These are phyloP conservation scores for Trichophyton equinum DNA, from an alignment of 2,329 filamentous ascomycete genomes.

Conservation along the genomic window DNA sequence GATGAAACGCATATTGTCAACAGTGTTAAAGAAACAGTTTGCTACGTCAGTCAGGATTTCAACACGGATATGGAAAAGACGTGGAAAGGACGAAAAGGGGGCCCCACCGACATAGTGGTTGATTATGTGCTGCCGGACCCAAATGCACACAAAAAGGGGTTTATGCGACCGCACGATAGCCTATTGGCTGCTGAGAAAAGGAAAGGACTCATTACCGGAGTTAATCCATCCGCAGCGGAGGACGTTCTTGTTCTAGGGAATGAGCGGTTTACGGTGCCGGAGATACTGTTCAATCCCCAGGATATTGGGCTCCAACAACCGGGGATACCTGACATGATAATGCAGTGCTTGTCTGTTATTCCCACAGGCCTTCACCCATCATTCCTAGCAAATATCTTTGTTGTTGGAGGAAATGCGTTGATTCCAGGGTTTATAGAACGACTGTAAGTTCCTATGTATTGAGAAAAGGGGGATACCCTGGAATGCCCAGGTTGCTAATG, in stretches of 20 bases:
- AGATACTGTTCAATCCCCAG: conserved; percentile 73
- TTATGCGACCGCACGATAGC: conserved; percentile 66
- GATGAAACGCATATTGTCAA: conserved; percentile 90
- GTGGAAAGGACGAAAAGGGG: conserved; percentile 54
- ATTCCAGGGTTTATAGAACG: conserved; percentile 73
- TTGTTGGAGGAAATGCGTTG: conserved; percentile 74
- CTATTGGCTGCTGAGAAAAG: conserved; percentile 42
- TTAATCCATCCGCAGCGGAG: conserved; percentile 45
- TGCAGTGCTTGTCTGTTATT: conserved; percentile 61
- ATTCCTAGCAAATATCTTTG: conserved; percentile 72
- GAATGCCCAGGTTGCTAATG: conserved; percentile 14
- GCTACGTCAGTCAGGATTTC: conserved; percentile 73
- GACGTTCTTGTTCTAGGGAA: conserved; percentile 80
- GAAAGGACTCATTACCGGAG: conserved; percentile 37
- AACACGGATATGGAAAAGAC: conserved; percentile 61
- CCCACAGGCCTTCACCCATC: conserved; percentile 76
- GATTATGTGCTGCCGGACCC: conserved; percentile 90
- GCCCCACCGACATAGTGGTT: conserved; percentile 48
- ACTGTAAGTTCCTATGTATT: conserved; percentile 37
- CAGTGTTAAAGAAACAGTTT: conserved; percentile 84
- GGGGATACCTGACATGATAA: conserved; percentile 68
- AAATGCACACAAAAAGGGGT: conserved; percentile 50
- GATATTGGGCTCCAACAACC: conserved; percentile 77
- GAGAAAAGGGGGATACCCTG: background rate
- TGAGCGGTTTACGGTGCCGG: conserved; percentile 81